Conservation (phyloP, 345 rosid species). For the Rhodamnia argentea region DNA sequence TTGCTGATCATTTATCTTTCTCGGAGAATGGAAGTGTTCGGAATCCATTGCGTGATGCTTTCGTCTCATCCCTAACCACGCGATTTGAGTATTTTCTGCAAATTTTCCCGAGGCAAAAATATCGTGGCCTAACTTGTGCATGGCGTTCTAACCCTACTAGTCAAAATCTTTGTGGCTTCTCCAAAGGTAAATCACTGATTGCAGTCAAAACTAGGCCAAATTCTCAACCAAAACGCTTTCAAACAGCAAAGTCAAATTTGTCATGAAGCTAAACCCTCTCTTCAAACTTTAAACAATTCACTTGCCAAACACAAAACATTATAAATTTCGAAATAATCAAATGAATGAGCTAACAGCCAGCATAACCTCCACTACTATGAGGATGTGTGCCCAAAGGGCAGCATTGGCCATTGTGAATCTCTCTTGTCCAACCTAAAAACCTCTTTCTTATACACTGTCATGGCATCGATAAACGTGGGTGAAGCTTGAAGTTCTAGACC, state of each 20-base stretch:
- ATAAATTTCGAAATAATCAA: neutral
- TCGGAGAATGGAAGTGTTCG: neutral
- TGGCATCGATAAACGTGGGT: neutral
- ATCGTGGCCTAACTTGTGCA: neutral
- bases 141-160: neutral
- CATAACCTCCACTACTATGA: slow-evolving; percentile 1
- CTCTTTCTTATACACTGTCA: neutral
- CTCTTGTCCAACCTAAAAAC: neutral
- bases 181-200: neutral
- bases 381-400: slow-evolving; percentile 14
- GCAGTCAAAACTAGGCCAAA: neutral
- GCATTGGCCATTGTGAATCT: slow-evolving; percentile 3
- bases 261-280: neutral
- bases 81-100: neutral
- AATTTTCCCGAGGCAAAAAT: neutral
- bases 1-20: neutral
- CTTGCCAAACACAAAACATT: neutral
- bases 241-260: neutral
- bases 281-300: neutral
- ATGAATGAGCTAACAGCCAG: neutral
- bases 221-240: neutral
- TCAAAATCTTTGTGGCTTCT: neutral
- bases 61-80: neutral
- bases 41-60: fast-evolving
- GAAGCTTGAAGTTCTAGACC: neutral